Conservation (phyloP, 805 yeast species). For the Metschnikowia shivogae region DNA sequence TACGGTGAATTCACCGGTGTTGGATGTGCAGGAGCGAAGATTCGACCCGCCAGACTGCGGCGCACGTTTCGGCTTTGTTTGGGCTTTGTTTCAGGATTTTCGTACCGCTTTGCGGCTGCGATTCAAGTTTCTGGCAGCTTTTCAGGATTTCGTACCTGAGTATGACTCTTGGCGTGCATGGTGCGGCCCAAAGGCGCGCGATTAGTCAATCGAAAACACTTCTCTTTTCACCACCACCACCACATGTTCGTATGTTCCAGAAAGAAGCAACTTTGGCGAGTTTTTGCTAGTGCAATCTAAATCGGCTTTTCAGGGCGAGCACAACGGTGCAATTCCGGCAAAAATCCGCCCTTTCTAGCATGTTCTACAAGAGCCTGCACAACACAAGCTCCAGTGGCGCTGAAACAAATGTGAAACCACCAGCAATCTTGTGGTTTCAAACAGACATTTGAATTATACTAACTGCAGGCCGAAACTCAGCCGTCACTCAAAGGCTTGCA, state of each 20-base stretch:
- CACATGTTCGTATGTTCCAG: conserved; percentile 24
- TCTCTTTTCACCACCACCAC: neutral
- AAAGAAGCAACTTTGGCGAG: neutral
- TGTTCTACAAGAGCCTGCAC: too few relatives aligned
- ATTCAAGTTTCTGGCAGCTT: neutral
- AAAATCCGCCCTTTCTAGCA: too few relatives aligned
- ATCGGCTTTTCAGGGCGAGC: too few relatives aligned
- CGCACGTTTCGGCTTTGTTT: too few relatives aligned
- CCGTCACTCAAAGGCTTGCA: conserved; percentile 33
- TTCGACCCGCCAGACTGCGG: too few relatives aligned
- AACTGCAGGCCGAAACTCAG: conserved; percentile 27
- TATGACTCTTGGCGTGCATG: conserved; percentile 1
- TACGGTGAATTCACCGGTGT: too few relatives aligned
- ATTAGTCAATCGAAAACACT: neutral
- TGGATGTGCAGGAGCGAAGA: neutral
- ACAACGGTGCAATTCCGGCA: too few relatives aligned
- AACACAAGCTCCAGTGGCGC: neutral
- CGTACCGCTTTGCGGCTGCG: too few relatives aligned
- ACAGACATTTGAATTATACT: neutral
- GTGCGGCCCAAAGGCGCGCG: neutral
- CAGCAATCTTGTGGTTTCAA: neutral
- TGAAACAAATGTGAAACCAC: neutral
- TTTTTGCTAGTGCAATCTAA: too few relatives aligned
- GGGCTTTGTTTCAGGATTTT: too few relatives aligned
- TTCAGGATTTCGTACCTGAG: neutral